Evolutionary conservation across 1,139 yeast species (phyloP).

Genomic region (Protomyces macrosporus): DNA sequence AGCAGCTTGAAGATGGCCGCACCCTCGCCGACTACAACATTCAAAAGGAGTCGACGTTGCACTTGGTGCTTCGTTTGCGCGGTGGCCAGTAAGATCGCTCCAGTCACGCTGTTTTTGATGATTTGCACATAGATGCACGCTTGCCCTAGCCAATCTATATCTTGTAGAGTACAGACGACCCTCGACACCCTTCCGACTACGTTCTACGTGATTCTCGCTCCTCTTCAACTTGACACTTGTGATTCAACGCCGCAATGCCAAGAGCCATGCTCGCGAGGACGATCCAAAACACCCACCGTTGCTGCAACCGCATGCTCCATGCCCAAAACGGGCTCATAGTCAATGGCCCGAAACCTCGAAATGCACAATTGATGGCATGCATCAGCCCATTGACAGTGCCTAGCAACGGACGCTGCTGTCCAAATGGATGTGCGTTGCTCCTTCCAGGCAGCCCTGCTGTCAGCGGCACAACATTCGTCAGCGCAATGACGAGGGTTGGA

Average conservation of each 20-base stretch:
- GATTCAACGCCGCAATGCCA: not conserved
- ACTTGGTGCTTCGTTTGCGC: conserved; percentile 79
- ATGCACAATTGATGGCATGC: not conserved
- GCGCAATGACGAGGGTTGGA: not conserved
- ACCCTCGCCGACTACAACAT: conserved; percentile 99
- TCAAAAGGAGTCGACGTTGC: conserved; percentile 98
- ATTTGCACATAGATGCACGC: not conserved
- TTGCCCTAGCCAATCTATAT: not conserved
- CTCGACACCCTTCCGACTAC: not conserved
- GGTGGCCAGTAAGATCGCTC: conserved; percentile 50
- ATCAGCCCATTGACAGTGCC: conserved; percentile 6
- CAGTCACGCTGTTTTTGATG: too few relatives aligned
- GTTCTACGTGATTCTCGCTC: not conserved
- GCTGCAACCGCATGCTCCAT: not conserved
- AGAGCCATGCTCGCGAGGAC: not conserved
- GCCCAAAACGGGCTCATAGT: conserved; percentile 1
- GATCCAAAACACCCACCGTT: not conserved
- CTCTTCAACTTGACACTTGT: not conserved
- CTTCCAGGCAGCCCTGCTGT: not conserved
- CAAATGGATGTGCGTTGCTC: not conserved
- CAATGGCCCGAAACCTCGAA: not conserved
- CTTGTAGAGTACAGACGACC: not conserved
- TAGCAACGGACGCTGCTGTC: not conserved
- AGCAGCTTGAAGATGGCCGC: conserved; percentile 97
- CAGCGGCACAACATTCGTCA: not conserved